Evolutionary conservation across 495 filamentous ascomycete species (phyloP).

Genomic region (Umbilicaria muhlenbergii): DNA sequence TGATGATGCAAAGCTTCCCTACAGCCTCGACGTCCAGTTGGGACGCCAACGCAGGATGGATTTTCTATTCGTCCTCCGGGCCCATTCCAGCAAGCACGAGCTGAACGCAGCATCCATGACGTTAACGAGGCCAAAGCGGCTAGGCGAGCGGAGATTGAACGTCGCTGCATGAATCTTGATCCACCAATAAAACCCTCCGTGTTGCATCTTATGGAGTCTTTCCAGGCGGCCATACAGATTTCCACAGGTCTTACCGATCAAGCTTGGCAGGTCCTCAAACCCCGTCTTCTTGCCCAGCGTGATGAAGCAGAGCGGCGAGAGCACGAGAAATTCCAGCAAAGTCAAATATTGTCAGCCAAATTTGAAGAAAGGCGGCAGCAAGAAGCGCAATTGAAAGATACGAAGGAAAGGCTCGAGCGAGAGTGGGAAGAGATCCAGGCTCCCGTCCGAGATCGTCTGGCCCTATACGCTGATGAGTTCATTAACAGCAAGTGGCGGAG

Average conservation of each 20-base stretch:
- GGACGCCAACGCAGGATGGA: background rate
- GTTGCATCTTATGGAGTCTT: conserved; percentile 50
- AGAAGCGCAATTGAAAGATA: conserved; percentile 33
- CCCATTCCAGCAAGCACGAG: conserved; percentile 10
- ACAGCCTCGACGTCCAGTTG: conserved; percentile 1
- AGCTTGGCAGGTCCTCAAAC: conserved; percentile 48
- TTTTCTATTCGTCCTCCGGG: background rate
- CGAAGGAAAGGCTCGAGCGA: conserved; percentile 42
- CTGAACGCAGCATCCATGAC: conserved; percentile 25
- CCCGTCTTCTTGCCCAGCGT: conserved; percentile 47
- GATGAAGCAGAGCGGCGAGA: conserved; percentile 40
- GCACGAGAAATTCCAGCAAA: conserved; percentile 23
- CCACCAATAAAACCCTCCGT: conserved; percentile 44
- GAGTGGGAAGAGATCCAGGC: conserved; percentile 54
- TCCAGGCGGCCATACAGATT: conserved; percentile 54
- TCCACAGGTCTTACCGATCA: conserved; percentile 43
- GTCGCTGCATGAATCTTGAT: conserved; percentile 39
- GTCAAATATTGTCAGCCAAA: conserved; percentile 26
- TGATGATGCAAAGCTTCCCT: conserved; percentile 1
- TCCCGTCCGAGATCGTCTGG: conserved; percentile 42
- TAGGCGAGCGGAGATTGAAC: conserved; percentile 50
- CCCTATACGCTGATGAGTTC: conserved; percentile 45
- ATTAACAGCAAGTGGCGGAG: conserved; percentile 42
- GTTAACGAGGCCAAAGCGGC: conserved; percentile 41
- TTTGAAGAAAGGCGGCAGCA: conserved; percentile 24